Evolutionary conservation across 495 filamentous ascomycete species (phyloP).

Genomic region (Penicillium crystallinum): DNA sequence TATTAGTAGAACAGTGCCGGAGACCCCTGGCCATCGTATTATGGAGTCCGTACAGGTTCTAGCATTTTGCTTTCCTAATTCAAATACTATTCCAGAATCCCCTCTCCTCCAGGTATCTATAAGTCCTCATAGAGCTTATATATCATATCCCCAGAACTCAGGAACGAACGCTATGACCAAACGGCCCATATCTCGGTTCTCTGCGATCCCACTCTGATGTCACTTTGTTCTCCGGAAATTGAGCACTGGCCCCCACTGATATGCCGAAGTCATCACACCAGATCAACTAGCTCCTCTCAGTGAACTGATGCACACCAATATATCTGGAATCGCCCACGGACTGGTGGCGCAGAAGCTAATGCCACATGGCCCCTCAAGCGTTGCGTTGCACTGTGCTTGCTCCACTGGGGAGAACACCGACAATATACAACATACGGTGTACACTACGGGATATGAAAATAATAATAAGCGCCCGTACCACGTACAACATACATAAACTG

Average conservation of each 20-base stretch:
- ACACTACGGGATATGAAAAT: too few relatives aligned
- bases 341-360: neutral
- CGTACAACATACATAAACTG: neutral
- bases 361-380: neutral
- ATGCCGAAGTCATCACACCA: slow-evolving; percentile 10
- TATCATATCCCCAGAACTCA: slow-evolving; percentile 1
- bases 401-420: neutral
- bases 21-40: slow-evolving; percentile 5
- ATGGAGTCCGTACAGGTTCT: neutral
- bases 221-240: slow-evolving; percentile 23
- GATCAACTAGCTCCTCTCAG: slow-evolving; percentile 13
- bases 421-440: neutral
- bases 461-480: too few relatives aligned
- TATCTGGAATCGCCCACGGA: neutral
- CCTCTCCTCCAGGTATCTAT: too few relatives aligned
- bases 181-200: neutral
- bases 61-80: too few relatives aligned
- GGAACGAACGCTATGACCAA: slow-evolving; percentile 20
- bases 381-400: neutral
- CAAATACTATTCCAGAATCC: too few relatives aligned
- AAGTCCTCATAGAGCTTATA: too few relatives aligned
- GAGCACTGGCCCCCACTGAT: slow-evolving; percentile 21
- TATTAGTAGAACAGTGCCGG: slow-evolving; percentile 24
- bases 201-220: slow-evolving; percentile 18
- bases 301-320: slow-evolving; percentile 1